Percentiles rank a stretch among this genome's conserved stretches.
phyloP scores from a whole-genome alignment of 2,329 filamentous ascomycete species.

The Xylaria arbuscula region DNA sequence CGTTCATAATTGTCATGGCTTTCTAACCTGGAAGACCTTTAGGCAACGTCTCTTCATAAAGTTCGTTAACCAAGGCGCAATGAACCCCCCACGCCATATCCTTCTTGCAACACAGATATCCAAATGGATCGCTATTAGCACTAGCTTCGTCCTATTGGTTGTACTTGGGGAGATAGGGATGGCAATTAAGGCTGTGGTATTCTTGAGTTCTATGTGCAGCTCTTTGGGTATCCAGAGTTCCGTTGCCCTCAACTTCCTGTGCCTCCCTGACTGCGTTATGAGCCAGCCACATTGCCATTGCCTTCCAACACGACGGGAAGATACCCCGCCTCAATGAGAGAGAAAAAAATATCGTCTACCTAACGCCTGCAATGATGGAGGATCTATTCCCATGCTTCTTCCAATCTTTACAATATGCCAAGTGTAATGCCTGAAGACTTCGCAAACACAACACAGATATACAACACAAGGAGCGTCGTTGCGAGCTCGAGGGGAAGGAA shows the following conservation, averaged over 20 bases:
- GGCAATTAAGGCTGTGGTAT: conserved; percentile 13
- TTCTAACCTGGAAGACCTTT: too few relatives aligned
- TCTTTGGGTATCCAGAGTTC: conserved; percentile 24
- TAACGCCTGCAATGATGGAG: conserved; percentile 48
- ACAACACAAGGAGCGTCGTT: conserved; percentile 48
- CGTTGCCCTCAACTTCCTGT: conserved; percentile 5
- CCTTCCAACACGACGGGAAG: conserved; percentile 24
- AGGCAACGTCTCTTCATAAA: too few relatives aligned
- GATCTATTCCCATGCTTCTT: conserved; percentile 44
- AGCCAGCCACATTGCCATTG: conserved; percentile 1
- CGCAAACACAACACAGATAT: conserved; percentile 48
- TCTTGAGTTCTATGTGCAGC: conserved; percentile 35
- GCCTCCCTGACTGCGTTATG: conserved; percentile 22
- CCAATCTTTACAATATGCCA: conserved; percentile 46
- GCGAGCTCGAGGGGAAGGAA: conserved; percentile 49
- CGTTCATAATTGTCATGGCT: too few relatives aligned
- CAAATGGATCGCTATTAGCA: too few relatives aligned
- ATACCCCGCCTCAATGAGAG: conserved; percentile 26
- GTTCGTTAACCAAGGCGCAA: too few relatives aligned
- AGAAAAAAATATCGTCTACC: conserved; percentile 34
- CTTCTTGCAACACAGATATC: too few relatives aligned
- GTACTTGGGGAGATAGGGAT: neutral
- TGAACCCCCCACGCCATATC: too few relatives aligned
- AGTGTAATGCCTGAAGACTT: conserved; percentile 45
- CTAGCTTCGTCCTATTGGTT: neutral